Percentiles rank a stretch among this genome's conserved stretches.
phyloP scores from a whole-genome alignment of 1,284 basidiomycete genomes.

The Cronartium quercuum region DNA sequence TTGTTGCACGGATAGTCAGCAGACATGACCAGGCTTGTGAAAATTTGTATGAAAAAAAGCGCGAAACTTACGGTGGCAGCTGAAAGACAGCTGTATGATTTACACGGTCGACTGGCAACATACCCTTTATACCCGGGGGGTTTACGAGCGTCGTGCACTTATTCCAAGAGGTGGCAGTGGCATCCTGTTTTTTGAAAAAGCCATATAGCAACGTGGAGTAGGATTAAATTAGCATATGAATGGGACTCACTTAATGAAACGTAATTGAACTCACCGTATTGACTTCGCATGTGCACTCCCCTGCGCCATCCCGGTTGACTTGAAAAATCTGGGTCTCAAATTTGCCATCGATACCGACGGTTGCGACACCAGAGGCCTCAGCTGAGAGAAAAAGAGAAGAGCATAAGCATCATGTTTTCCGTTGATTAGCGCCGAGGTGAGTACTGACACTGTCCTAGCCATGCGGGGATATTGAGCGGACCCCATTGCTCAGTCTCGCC shows the following conservation, averaged over 20 bases:
- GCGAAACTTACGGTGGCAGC: conserved; percentile 9
- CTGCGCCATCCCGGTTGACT: conserved; percentile 33
- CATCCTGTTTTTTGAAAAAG: background rate
- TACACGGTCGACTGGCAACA: conserved; percentile 34
- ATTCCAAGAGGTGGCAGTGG: conserved; percentile 17
- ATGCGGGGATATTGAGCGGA: conserved; percentile 4
- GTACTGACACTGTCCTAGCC: conserved; percentile 6
- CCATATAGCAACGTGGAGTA: background rate
- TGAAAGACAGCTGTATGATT: conserved; percentile 29
- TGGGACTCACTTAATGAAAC: too few species aligned
- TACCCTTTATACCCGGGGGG: conserved; percentile 26
- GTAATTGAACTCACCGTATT: conserved; percentile 9
- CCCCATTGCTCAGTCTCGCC: conserved; percentile 5
- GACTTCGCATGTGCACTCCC: conserved; percentile 7
- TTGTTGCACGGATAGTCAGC: too few species aligned
- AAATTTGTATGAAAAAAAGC: background rate
- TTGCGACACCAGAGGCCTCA: conserved; percentile 21
- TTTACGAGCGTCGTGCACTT: background rate
- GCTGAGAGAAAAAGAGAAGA: background rate
- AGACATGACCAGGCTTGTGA: background rate
- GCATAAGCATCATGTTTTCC: background rate
- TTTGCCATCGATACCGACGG: conserved; percentile 8
- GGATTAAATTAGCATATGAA: background rate
- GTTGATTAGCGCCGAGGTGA: background rate
- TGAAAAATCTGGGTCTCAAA: conserved; percentile 29